Evolutionary conservation across 164 flowering plant species (phyloP), one percentile per base, ranked within the genome.

Genomic region (Vitis labrusca): DNA sequence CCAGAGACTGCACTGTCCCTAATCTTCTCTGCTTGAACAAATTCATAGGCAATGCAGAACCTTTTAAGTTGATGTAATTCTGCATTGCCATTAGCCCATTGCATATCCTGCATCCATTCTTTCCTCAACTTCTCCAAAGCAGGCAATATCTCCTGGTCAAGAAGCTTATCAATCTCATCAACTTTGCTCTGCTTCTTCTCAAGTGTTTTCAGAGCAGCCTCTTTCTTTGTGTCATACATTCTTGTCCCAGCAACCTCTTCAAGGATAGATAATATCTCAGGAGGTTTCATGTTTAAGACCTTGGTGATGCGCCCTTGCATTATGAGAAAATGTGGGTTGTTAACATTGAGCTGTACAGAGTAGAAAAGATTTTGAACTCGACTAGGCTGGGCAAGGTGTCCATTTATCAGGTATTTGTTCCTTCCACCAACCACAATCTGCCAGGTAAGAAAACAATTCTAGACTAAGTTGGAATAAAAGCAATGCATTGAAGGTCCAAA

Each of bases 261-360:
- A 19, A 96, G 95, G 97, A 96, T 96, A 16, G 97, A 93, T 58
- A 96, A 76, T 19, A 93, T 96, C 77, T 92, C 99, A 1, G 98
- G 97, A 13, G 98, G 99, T 82, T 96, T 96, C 99, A 96, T 96
- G 73, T 96, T 96, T 69, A 96, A 80, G 11, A 96, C 99, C 81
- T 96, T 96, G 50, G 99, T 96, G 66, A 96, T 96, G 51, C 99
- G 97, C 70, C 99, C 99, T 93, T 96, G 99, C 99, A 96, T 96
- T 13, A 96, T 96, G 47, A 96, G 95, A 78, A 96, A 96, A 82
- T 96, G 98, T 29, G 99, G 99, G 68, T 96, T 96, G 71, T 93
- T 96, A 30, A 96, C 98, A 80, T 96, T 96, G 13, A 96, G 93
- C 83, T 96, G 99, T 75, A 96, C 99, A 0, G 99, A 96, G 77